Evolutionary conservation across 2,329 filamentous ascomycete species (phyloP).

Genomic region (Lachnellula subtilissima): DNA sequence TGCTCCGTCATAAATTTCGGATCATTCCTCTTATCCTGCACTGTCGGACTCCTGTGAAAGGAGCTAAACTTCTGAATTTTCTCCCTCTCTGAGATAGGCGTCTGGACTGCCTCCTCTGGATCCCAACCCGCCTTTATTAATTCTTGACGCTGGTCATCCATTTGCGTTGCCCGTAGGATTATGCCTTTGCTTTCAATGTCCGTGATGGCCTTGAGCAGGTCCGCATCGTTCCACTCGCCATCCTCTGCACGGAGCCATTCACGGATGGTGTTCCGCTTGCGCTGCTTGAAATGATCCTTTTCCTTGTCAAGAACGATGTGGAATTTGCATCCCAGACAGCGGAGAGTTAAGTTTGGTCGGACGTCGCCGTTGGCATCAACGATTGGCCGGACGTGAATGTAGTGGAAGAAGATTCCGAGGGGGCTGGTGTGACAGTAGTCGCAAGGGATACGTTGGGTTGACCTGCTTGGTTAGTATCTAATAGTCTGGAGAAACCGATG

Average conservation of each 20-base stretch:
- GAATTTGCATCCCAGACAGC: conserved; percentile 21
- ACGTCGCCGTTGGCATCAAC: neutral
- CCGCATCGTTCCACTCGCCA: conserved; percentile 5
- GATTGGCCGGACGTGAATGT: conserved; percentile 2
- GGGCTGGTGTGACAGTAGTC: conserved; percentile 2
- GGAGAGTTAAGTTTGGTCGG: neutral
- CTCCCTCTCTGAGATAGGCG: neutral
- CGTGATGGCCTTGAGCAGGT: conserved; percentile 10
- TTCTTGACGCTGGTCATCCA: neutral
- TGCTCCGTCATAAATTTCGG: neutral
- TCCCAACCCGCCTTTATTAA: neutral
- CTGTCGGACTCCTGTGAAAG: neutral
- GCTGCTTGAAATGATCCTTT: conserved; percentile 24
- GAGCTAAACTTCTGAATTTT: neutral
- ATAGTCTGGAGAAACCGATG: neutral
- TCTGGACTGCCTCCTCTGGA: conserved; percentile 10
- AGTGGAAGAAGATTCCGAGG: conserved; percentile 21
- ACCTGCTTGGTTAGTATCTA: conserved; percentile 2
- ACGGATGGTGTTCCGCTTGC: conserved; percentile 19
- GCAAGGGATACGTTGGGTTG: conserved; percentile 7
- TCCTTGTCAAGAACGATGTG: conserved; percentile 12
- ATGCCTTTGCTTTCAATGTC: conserved; percentile 7
- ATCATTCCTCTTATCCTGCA: neutral
- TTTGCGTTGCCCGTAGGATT: neutral
- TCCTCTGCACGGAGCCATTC: conserved; percentile 11